These are phyloP conservation scores for Tricholomella constricta DNA, from an alignment of 768 basidiomycete species.

Conservation along the genomic window DNA sequence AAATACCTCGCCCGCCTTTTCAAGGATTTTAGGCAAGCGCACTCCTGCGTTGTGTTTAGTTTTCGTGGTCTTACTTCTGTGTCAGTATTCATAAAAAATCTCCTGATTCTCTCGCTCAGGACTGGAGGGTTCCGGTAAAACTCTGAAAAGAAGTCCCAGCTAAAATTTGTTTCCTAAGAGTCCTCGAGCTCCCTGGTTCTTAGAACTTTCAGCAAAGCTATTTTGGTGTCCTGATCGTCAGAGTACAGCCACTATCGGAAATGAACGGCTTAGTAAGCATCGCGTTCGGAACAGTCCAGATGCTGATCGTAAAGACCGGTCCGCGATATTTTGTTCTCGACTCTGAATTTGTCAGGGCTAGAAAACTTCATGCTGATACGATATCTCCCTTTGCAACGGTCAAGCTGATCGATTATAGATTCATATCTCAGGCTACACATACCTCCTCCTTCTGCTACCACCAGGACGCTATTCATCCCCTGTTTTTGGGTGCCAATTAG, in stretches of 20 bases:
- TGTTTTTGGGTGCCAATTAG: not conserved
- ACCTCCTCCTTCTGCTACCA: not conserved
- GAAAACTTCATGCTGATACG: not conserved
- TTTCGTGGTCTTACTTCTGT: too few species aligned
- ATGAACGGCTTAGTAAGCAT: not conserved
- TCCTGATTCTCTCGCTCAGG: too few species aligned
- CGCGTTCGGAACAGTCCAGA: not conserved
- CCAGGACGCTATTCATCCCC: not conserved
- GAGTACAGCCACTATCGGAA: conserved; percentile 1
- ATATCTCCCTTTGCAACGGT: not conserved
- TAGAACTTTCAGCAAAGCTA: too few species aligned
- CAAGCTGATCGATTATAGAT: not conserved
- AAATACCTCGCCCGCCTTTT: conserved; percentile 6
- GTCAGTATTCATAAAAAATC: too few species aligned
- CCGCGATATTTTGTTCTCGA: not conserved
- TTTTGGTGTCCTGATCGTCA: not conserved
- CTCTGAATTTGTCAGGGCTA: not conserved
- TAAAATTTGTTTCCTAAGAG: too few species aligned
- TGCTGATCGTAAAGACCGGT: not conserved
- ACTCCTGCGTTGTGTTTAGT: too few species aligned
- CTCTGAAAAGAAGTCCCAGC: too few species aligned
- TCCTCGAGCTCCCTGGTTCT: too few species aligned
- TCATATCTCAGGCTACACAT: not conserved
- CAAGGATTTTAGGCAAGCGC: conserved; percentile 11
- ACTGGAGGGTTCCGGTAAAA: too few species aligned